phyloP scores from a whole-genome alignment of 805 yeast genomes.

The Monosporozyma aerobia region DNA sequence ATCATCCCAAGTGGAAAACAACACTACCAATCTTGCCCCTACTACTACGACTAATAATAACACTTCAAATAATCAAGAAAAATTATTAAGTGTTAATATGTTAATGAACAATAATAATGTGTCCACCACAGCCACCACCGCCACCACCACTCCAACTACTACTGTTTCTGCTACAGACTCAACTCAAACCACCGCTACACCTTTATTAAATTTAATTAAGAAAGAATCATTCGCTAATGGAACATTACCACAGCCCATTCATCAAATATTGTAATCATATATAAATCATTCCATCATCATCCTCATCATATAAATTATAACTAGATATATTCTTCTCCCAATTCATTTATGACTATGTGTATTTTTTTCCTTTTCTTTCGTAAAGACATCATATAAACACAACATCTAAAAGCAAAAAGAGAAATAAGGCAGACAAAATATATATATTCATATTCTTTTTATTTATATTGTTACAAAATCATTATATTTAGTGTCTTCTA shows the following conservation, averaged over 20 bases:
- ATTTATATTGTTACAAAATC: not conserved
- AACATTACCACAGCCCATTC: constrained; percentile 25
- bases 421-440: not conserved
- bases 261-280: constrained; percentile 14
- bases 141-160: not conserved
- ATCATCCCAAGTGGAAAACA: constrained; percentile 14
- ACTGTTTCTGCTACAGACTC: not conserved
- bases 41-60: not conserved
- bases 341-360: not conserved
- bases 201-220: constrained; percentile 4
- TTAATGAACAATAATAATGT: constrained; percentile 3
- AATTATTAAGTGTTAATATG: constrained; percentile 4
- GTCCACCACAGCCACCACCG: not conserved
- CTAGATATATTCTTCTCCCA: not conserved
- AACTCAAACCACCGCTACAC: not conserved
- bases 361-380: too few species aligned
- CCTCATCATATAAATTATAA: not conserved
- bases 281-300: not conserved
- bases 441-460: not conserved
- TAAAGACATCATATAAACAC: not conserved
- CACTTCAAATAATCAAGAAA: not conserved
- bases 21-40: not conserved
- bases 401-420: not conserved
- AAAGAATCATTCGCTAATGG: constrained; percentile 21
- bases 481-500: constrained; percentile 1